phyloP scores from a whole-genome alignment of 371 early-diverging fungal species.

The Mucor ambiguus region DNA sequence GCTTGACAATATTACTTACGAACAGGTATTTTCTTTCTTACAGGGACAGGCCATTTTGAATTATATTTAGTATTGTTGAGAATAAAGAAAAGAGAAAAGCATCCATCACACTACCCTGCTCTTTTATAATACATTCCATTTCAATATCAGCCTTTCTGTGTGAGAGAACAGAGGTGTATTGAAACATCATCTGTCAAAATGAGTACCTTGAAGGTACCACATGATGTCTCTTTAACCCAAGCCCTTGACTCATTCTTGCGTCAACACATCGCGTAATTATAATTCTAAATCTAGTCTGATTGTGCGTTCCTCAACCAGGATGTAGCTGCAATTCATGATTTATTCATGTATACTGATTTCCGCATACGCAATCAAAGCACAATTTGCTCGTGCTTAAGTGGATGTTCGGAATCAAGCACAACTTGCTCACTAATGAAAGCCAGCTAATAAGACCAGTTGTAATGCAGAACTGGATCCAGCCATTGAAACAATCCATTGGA shows the following conservation, averaged over 20 bases:
- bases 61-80: not conserved
- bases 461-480: no score
- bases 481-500: not conserved
- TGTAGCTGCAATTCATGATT: not conserved
- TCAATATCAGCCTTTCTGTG: not conserved
- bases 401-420: not conserved
- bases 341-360: not conserved
- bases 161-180: not conserved
- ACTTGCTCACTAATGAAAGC: not conserved
- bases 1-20: conserved; percentile 9
- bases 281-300: not conserved
- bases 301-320: not conserved
- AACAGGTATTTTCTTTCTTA: conserved; percentile 21
- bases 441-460: not conserved
- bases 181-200: conserved; percentile 6
- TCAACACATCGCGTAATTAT: not conserved
- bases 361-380: not conserved
- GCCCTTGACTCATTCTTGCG: not conserved
- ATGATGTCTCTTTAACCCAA: not conserved
- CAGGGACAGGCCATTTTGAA: conserved; percentile 32
- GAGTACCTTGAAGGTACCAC: conserved; percentile 22
- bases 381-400: not conserved
- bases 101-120: not conserved
- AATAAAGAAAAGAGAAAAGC: conserved; percentile 9
- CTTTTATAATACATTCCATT: not conserved